Percentiles rank a stretch among this genome's conserved stretches.
Conservation (phyloP, 352 stramenopile species). For the Phytophthora uliginosa region DNA sequence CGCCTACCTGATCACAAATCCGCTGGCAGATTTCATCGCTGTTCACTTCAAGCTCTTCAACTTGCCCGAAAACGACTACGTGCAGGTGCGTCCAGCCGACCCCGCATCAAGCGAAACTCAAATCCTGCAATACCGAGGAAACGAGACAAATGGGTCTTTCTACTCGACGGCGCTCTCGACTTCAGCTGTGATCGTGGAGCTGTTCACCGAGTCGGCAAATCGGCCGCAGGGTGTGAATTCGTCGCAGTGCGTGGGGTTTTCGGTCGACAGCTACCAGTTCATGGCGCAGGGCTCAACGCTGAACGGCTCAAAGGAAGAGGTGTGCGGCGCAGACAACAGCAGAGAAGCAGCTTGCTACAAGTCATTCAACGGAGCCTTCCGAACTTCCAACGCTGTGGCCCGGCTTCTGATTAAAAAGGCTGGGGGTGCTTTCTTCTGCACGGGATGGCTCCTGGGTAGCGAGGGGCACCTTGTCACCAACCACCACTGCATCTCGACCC, state of each 20-base stretch:
- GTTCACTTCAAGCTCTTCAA: constrained; percentile 77
- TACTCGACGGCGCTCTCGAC: constrained; percentile 46
- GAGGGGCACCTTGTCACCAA: constrained; percentile 85
- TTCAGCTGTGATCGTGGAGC: constrained; percentile 54
- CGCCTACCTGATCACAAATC: constrained; percentile 50
- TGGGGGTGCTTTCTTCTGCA: constrained; percentile 67
- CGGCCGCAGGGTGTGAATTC: constrained; percentile 11
- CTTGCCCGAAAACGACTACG: constrained; percentile 58
- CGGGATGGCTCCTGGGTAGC: constrained; percentile 76
- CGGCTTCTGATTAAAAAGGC: constrained; percentile 75
- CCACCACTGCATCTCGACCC: constrained; percentile 74
- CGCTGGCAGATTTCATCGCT: constrained; percentile 58
- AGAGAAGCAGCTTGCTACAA: constrained; percentile 61
- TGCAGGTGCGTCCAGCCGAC: constrained; percentile 52
- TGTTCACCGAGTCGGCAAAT: constrained; percentile 38
- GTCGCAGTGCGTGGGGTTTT: constrained; percentile 54
- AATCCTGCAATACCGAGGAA: constrained; percentile 44
- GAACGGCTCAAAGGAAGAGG: constrained; percentile 44
- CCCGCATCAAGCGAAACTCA: constrained; percentile 30
- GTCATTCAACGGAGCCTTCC: constrained; percentile 21
- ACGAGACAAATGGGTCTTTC: constrained; percentile 37
- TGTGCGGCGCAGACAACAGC: constrained; percentile 69
- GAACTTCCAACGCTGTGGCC: constrained; percentile 45
- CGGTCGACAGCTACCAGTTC: constrained; percentile 57
- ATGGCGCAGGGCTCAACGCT: constrained; percentile 25